These are phyloP conservation scores for Boletus sp. DNA, from an alignment of 768 basidiomycete species.

Conservation along the genomic window DNA sequence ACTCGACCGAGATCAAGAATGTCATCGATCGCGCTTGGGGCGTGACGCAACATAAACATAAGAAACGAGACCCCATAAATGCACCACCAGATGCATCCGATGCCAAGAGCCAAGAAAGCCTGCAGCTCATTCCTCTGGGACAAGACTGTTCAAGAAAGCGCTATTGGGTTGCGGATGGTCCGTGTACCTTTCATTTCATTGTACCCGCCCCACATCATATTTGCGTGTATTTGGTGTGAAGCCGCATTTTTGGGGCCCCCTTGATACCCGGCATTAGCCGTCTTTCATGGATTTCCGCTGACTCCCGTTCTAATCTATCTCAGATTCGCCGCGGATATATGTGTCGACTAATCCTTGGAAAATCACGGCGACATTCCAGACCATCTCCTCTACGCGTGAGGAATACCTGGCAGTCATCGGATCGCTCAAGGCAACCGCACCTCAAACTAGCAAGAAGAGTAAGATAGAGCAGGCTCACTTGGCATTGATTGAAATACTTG, in stretches of 20 bases:
- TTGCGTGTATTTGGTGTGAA: constrained; percentile 71
- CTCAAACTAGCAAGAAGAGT: constrained; percentile 49
- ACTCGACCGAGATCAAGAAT: constrained; percentile 65
- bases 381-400: constrained; percentile 66
- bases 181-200: constrained; percentile 49
- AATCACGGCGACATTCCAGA: constrained; percentile 72
- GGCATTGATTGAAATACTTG: constrained; percentile 57
- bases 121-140: constrained; percentile 71
- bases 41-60: constrained; percentile 79
- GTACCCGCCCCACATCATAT: constrained; percentile 43
- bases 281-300: constrained; percentile 33
- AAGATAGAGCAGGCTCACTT: constrained; percentile 64
- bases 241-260: constrained; percentile 44
- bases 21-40: constrained; percentile 85
- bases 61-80: constrained; percentile 66
- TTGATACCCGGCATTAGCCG: constrained; percentile 38
- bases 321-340: constrained; percentile 85
- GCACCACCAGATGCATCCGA: constrained; percentile 57
- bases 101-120: constrained; percentile 61
- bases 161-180: constrained; percentile 88
- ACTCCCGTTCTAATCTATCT: constrained; percentile 33
- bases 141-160: constrained; percentile 75
- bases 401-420: constrained; percentile 71
- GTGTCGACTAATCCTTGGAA: constrained; percentile 90
- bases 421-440: constrained; percentile 50